These are phyloP conservation scores for Butyriboletus loyo DNA, from an alignment of 768 basidiomycete genomes.

Conservation along the genomic window DNA sequence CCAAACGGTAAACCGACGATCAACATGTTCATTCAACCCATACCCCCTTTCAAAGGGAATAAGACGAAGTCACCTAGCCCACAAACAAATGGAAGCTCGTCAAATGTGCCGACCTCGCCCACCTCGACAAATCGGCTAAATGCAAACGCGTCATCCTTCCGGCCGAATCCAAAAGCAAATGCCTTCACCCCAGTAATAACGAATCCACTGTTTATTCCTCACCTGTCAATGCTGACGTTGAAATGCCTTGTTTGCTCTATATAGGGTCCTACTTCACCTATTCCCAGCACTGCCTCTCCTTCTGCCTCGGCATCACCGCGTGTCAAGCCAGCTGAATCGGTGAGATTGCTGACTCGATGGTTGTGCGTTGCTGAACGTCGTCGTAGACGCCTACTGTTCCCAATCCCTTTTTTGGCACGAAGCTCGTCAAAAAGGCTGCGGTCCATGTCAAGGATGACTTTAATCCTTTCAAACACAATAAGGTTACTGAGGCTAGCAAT, in stretches of 20 bases:
- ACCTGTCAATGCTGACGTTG: conserved; percentile 16
- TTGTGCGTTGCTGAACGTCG: conserved; percentile 8
- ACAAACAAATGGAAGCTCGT: conserved; percentile 30
- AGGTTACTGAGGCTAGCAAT: conserved; percentile 70
- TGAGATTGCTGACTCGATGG: conserved; percentile 24
- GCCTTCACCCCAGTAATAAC: conserved; percentile 65
- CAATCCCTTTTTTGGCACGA: conserved; percentile 90
- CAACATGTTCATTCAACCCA: conserved; percentile 81
- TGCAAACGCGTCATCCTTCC: conserved; percentile 88
- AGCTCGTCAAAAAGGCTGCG: conserved; percentile 67
- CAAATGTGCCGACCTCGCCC: conserved; percentile 49
- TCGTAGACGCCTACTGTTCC: conserved; percentile 46
- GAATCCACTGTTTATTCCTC: conserved; percentile 5
- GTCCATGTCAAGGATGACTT: conserved; percentile 96
- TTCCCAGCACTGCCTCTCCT: conserved; percentile 38
- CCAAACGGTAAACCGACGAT: conserved; percentile 47
- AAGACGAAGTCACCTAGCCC: conserved; percentile 38
- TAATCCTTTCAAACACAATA: conserved; percentile 90
- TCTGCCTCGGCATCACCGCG: conserved; percentile 61
- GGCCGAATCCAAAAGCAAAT: conserved; percentile 79
- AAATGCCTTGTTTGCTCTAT: conserved; percentile 10
- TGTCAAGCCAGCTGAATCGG: conserved; percentile 53
- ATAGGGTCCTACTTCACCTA: conserved; percentile 48
- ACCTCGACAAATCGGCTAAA: conserved; percentile 68
- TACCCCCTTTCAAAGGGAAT: conserved; percentile 84